These are phyloP conservation scores for Rhizophagus clarus DNA, from an alignment of 192 early-diverging fungal genomes.

Conservation along the genomic window DNA sequence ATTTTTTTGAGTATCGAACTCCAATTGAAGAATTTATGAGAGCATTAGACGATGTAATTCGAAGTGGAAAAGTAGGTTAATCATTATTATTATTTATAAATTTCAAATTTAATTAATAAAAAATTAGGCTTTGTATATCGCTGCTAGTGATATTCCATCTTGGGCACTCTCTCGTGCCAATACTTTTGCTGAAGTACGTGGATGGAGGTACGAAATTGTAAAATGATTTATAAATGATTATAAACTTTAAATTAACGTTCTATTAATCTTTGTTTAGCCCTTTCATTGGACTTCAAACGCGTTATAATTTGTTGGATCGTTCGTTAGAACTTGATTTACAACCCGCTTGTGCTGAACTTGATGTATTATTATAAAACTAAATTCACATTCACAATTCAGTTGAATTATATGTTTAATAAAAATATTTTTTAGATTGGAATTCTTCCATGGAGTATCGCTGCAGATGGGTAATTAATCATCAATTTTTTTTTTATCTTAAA, in stretches of 20 bases:
- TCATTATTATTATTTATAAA: no score
- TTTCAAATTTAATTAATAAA: no score
- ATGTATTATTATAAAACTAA: background rate
- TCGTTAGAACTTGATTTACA: constrained; percentile 43
- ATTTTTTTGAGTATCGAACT: constrained; percentile 36
- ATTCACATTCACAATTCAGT: background rate
- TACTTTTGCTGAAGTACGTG: background rate
- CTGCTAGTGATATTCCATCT: constrained; percentile 31
- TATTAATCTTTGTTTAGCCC: constrained; percentile 15
- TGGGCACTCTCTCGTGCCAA: constrained; percentile 42
- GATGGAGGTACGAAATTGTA: background rate
- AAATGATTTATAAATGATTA: no score
- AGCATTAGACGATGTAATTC: constrained; percentile 60
- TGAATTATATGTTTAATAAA: background rate
- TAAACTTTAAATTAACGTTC: background rate
- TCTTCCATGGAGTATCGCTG: background rate
- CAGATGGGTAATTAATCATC: no score
- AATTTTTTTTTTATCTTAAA: no score
- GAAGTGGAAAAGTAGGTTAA: constrained; percentile 59
- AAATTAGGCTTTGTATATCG: constrained; percentile 47
- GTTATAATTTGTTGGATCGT: constrained; percentile 39
- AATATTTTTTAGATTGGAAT: background rate
- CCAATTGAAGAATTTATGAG: constrained; percentile 63
- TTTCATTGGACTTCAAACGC: constrained; percentile 42
- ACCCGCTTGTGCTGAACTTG: constrained; percentile 39